A percentile compares a stretch with the other conserved stretches of the same genome.
Conservation (phyloP, 805 yeast species). For the Henningerozyma blattae region DNA sequence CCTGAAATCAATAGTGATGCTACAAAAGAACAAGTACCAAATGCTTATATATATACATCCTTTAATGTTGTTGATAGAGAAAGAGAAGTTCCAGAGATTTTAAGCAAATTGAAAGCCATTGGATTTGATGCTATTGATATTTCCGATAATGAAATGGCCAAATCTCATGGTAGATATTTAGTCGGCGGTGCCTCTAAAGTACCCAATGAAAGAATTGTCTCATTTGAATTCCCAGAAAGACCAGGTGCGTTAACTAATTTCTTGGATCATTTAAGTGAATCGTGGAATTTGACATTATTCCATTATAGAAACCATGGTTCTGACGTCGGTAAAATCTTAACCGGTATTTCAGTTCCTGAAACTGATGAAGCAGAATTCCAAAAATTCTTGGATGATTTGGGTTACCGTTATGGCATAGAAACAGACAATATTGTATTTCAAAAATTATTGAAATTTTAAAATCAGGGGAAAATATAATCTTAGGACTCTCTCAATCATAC, state of each 20-base stretch:
- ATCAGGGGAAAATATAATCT: too few species aligned
- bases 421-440: constrained; percentile 78
- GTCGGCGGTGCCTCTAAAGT: constrained; percentile 83
- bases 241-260: constrained; percentile 89
- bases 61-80: constrained; percentile 72
- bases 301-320: constrained; percentile 96
- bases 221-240: constrained; percentile 93
- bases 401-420: constrained; percentile 71
- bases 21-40: constrained; percentile 12
- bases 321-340: constrained; percentile 84
- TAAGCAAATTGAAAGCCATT: constrained; percentile 41
- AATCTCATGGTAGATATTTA: constrained; percentile 88
- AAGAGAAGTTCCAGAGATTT: constrained; percentile 57
- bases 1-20: constrained; percentile 24
- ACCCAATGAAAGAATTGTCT: constrained; percentile 61
- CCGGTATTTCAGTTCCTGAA: constrained; percentile 79
- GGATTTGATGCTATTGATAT: constrained; percentile 76
- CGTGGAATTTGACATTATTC: constrained; percentile 90
- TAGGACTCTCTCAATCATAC: too few species aligned
- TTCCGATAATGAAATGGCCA: constrained; percentile 88
- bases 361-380: constrained; percentile 54
- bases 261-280: constrained; percentile 52
- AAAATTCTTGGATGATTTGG: constrained; percentile 54
- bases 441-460: constrained; percentile 45
- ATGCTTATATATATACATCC: constrained; percentile 78